Conservation (phyloP, 2,329 filamentous ascomycete species). For the Paecilomyces sp. region DNA sequence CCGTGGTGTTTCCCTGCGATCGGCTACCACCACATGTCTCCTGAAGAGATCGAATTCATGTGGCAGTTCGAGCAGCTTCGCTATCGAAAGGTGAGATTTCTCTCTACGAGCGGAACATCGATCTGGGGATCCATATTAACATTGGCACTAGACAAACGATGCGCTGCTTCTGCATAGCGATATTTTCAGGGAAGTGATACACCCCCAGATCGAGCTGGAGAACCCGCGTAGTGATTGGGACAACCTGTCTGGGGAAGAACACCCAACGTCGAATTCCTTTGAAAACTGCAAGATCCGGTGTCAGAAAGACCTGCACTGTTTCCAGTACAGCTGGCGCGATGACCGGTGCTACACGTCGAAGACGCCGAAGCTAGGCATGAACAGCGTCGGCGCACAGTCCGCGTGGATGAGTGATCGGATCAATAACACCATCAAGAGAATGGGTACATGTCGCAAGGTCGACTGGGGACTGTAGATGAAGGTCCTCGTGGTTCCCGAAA, state of each 20-base stretch:
- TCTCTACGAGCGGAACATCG: not conserved
- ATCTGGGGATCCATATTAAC: not conserved
- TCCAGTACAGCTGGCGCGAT: constrained; percentile 18
- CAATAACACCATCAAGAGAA: constrained; percentile 2
- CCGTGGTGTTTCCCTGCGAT: constrained; percentile 47
- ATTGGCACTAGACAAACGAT: constrained; percentile 13
- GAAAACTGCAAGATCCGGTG: constrained; percentile 25
- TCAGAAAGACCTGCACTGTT: constrained; percentile 16
- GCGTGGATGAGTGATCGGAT: constrained; percentile 26
- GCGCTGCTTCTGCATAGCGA: constrained; percentile 27
- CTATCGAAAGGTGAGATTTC: constrained; percentile 54
- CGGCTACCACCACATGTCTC: constrained; percentile 43
- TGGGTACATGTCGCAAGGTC: constrained; percentile 32
- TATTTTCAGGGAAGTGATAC: constrained; percentile 30
- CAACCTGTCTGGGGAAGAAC: constrained; percentile 26
- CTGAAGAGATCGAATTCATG: constrained; percentile 35
- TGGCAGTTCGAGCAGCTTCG: constrained; percentile 43
- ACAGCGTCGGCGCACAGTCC: constrained; percentile 15
- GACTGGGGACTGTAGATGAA: constrained; percentile 36
- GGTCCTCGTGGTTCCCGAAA: not conserved
- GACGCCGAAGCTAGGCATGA: constrained; percentile 23
- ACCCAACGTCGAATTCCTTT: constrained; percentile 17
- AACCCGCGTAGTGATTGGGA: constrained; percentile 24
- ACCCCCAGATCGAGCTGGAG: constrained; percentile 23
- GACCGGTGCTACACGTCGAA: constrained; percentile 21